Evolutionary conservation across 2,329 filamentous ascomycete genomes (phyloP), one percentile per base, ranked within the genome.

Genomic region (Aureobasidium melanogenum): DNA sequence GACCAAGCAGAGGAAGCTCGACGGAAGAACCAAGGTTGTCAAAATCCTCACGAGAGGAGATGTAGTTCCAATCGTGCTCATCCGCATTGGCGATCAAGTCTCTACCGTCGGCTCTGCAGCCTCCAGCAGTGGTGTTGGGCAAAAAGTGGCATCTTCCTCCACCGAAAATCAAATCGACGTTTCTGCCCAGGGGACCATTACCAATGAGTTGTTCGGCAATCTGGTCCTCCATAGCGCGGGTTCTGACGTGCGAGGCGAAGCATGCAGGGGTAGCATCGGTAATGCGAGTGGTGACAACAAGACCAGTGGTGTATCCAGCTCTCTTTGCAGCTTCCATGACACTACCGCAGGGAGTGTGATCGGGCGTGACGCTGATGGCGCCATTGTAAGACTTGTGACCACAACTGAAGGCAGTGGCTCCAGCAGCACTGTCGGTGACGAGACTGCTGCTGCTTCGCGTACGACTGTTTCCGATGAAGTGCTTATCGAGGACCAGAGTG

Each of bases 241-340:
- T 79, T 64, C 91, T 85, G 17, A 91, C 94, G 71, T 97, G 94
- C 50, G 89, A 86, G 4, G 91, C 91, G 73, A 99, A 99, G 74
- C 91, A 96, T 1, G 94, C 94, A 0, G 94, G 94, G 1, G 94
- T 99, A 4, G 94, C 94, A 77, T 99, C 94, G 4, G 94, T 97
- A 64, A 97, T 85, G 64, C 93, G 85, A 0, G 94, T 99, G 0
- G 94, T 99, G 32, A 97, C 94, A 1, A 97, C 94, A 65, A 99
- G 76, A 0, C 94, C 94, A 2, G 94, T 99, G 75, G 86, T 87
- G 60, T 97, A 97, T 15, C 94, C 94, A 9, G 89, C 88, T 67
- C 85, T 84, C 77, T 97, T 96, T 39, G 94, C 94, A 3, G 94
- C 94, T 77, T 99, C 94, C 58, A 99, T 83, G 41, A 88, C 91